phyloP scores from a whole-genome alignment of 306 rosid genomes.

The Fragaria vesca region DNA sequence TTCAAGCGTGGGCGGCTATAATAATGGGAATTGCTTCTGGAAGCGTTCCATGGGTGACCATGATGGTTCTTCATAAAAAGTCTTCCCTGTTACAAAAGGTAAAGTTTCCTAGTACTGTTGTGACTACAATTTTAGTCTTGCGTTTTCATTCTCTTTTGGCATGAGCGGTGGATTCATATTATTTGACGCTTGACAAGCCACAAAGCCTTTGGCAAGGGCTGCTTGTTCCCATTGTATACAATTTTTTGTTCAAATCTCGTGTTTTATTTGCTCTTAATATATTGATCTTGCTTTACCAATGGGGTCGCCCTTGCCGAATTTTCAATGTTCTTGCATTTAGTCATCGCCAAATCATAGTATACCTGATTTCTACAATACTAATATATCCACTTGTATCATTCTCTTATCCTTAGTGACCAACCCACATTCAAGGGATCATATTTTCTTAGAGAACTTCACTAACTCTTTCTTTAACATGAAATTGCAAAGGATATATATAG shows the following conservation, averaged over 20 bases:
- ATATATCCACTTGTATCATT: background rate
- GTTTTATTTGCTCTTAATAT: background rate
- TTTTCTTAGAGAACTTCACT: background rate
- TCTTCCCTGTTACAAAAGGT: slow-evolving; percentile 70
- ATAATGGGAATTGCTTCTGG: slow-evolving; percentile 77
- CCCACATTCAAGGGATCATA: background rate
- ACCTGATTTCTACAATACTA: background rate
- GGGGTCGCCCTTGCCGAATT: background rate
- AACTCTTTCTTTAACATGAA: background rate
- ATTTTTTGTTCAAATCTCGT: background rate
- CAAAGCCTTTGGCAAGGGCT: background rate
- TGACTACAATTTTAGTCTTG: background rate
- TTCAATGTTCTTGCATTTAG: background rate
- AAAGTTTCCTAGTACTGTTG: background rate
- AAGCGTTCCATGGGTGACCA: slow-evolving; percentile 83
- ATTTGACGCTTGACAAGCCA: background rate
- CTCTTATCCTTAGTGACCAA: background rate
- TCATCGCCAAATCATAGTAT: slow-evolving; percentile 10
- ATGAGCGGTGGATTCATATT: background rate
- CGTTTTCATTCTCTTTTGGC: background rate
- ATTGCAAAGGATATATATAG: background rate
- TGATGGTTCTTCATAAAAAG: slow-evolving; percentile 93
- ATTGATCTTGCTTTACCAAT: background rate
- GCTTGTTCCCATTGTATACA: background rate
- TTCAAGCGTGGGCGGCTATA: slow-evolving; percentile 98